A percentile compares a stretch with the other conserved stretches of the same genome.
Evolutionary conservation across 208 protist genomes (phyloP).

Genomic region (Trichomonas gallinae): DNA sequence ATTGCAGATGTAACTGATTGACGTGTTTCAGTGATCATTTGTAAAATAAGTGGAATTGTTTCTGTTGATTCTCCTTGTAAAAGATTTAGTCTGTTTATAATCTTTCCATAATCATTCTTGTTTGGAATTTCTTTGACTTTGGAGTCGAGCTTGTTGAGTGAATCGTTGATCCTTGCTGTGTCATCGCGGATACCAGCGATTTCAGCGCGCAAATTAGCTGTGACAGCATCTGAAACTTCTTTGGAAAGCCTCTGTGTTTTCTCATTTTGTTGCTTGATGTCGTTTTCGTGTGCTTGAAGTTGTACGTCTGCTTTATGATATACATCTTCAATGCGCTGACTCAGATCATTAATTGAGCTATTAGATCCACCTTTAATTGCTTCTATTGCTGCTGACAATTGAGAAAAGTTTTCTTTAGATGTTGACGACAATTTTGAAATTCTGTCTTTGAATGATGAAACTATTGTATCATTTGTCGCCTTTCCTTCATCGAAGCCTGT

Average conservation of each 20-base stretch:
- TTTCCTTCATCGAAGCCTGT: neutral
- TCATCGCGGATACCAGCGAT: neutral
- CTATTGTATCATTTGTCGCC: neutral
- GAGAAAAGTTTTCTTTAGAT: neutral
- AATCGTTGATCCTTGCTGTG: neutral
- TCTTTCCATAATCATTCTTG: neutral
- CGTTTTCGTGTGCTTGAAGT: neutral
- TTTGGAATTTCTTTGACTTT: neutral
- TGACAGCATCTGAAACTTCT: neutral
- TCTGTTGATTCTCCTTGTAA: neutral
- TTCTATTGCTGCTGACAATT: neutral
- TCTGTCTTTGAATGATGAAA: neutral
- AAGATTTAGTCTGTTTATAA: neutral
- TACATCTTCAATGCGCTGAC: neutral
- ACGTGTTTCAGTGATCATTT: neutral
- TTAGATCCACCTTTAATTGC: neutral
- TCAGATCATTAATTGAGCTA: neutral
- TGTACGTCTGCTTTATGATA: neutral
- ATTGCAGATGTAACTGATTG: neutral
- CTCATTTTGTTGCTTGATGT: neutral
- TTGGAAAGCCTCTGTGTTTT: neutral
- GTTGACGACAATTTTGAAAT: neutral
- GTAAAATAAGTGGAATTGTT: neutral
- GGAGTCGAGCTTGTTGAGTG: neutral
- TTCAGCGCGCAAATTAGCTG: neutral